These are phyloP conservation scores for Globisporangium camurandrum DNA, from an alignment of 352 stramenopile genomes.

Conservation along the genomic window DNA sequence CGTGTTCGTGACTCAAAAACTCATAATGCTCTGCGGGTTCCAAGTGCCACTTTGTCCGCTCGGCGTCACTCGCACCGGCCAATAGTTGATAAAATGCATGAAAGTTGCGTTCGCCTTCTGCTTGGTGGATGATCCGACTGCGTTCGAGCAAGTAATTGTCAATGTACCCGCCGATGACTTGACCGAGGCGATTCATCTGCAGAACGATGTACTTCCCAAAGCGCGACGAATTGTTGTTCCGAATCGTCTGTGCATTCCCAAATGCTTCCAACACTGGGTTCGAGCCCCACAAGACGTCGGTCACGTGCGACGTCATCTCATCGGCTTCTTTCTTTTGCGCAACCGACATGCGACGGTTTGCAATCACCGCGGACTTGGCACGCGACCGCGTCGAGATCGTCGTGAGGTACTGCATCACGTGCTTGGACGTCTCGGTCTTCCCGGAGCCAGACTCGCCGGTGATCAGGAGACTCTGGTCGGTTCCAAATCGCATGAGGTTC, in stretches of 20 bases:
- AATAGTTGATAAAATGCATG: slow-evolving; percentile 93
- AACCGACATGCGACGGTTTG: slow-evolving; percentile 71
- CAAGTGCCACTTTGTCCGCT: slow-evolving; percentile 52
- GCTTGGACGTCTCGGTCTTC: slow-evolving; percentile 96
- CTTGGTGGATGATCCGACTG: slow-evolving; percentile 82
- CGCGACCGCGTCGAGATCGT: slow-evolving; percentile 67
- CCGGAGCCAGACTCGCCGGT: slow-evolving; percentile 83
- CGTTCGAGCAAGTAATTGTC: slow-evolving; percentile 92
- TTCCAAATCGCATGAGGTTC: slow-evolving; percentile 82
- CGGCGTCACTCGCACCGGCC: slow-evolving; percentile 41
- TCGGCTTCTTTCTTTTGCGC: slow-evolving; percentile 67
- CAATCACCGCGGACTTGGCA: slow-evolving; percentile 61
- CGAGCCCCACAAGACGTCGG: slow-evolving; percentile 67
- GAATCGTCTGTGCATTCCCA: slow-evolving; percentile 81
- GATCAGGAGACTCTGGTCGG: slow-evolving; percentile 82
- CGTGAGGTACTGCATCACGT: slow-evolving; percentile 93
- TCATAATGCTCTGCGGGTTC: slow-evolving; percentile 45
- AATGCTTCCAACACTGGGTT: slow-evolving; percentile 84
- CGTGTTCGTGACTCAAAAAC: slow-evolving; percentile 58
- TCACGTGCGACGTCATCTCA: slow-evolving; percentile 63
- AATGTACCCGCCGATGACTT: slow-evolving; percentile 78
- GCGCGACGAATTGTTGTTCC: slow-evolving; percentile 83
- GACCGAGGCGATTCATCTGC: slow-evolving; percentile 74
- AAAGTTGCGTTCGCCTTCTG: slow-evolving; percentile 89
- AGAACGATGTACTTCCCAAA: slow-evolving; percentile 88